Conservation (phyloP, 73 alveolate genomes). For the Tetrahymena thermophila region DNA sequence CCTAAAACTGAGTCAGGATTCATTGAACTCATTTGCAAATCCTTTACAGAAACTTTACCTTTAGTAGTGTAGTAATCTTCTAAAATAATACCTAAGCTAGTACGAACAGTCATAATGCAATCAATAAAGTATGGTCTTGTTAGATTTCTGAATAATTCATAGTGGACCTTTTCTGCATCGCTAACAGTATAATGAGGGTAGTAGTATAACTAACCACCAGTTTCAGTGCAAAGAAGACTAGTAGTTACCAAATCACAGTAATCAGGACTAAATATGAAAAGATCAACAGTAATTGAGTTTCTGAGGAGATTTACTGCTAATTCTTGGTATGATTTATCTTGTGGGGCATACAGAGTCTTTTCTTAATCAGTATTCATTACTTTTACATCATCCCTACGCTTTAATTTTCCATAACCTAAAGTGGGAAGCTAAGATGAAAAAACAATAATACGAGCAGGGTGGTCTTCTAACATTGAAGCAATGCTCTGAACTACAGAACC, state of each 20-base stretch:
- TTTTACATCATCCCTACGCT: slow-evolving; percentile 7
- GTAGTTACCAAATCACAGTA: slow-evolving; percentile 25
- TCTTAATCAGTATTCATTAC: slow-evolving; percentile 27
- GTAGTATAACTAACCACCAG: slow-evolving; percentile 34
- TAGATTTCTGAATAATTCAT: slow-evolving; percentile 58
- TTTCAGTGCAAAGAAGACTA: slow-evolving; percentile 17
- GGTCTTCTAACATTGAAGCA: neutral
- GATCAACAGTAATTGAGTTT: slow-evolving; percentile 18
- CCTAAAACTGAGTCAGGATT: slow-evolving; percentile 64
- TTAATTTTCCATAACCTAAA: slow-evolving; percentile 28
- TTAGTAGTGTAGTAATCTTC: slow-evolving; percentile 49
- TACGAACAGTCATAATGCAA: slow-evolving; percentile 50
- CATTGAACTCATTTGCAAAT: slow-evolving; percentile 54
- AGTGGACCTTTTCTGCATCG: slow-evolving; percentile 34
- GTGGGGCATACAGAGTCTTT: slow-evolving; percentile 9
- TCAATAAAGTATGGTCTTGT: slow-evolving; percentile 61
- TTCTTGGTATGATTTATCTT: slow-evolving; percentile 6
- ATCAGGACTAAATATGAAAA: slow-evolving; percentile 20
- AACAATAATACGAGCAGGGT: slow-evolving; percentile 27
- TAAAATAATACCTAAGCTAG: slow-evolving; percentile 53
- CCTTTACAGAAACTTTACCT: slow-evolving; percentile 44
- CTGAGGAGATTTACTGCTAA: slow-evolving; percentile 6
- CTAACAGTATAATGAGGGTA: slow-evolving; percentile 13
- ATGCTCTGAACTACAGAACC: slow-evolving; percentile 36
- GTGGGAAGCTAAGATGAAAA: slow-evolving; percentile 28